Evolutionary conservation across 129 eudicot genomes (phyloP).

Genomic region (Centaurea solstitialis): DNA sequence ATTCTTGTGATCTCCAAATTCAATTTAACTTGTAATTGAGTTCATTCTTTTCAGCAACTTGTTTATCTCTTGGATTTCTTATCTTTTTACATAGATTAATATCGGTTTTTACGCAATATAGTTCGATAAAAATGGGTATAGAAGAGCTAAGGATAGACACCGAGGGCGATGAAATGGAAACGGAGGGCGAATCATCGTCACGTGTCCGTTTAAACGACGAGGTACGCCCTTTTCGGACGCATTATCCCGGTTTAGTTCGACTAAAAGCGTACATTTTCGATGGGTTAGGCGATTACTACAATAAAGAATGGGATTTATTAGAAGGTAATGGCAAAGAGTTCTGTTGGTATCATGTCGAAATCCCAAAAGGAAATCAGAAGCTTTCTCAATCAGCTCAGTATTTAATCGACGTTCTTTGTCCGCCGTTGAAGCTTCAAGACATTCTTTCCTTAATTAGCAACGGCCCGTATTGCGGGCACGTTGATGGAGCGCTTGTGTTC

Average conservation of each 20-base stretch:
- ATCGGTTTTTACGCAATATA: not conserved
- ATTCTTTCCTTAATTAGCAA: constrained; percentile 81
- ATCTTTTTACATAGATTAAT: not conserved
- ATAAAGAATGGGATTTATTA: constrained; percentile 87
- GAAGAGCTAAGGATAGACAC: constrained; percentile 22
- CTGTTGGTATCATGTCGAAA: constrained; percentile 98
- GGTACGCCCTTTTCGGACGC: constrained; percentile 28
- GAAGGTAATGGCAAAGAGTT: constrained; percentile 78
- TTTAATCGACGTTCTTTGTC: constrained; percentile 86
- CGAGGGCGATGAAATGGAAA: constrained; percentile 56
- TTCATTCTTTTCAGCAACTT: not conserved
- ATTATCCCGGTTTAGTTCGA: constrained; percentile 62
- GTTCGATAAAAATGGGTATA: constrained; percentile 23
- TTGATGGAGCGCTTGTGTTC: constrained; percentile 95
- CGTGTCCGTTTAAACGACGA: constrained; percentile 21
- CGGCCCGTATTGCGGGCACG: constrained; percentile 95
- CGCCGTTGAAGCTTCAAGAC: constrained; percentile 93
- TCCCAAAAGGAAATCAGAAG: constrained; percentile 81
- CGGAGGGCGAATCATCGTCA: constrained; percentile 43
- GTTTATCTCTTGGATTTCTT: not conserved
- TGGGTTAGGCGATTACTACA: constrained; percentile 84
- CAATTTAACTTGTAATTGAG: not conserved
- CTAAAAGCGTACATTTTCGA: constrained; percentile 84
- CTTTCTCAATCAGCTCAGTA: constrained; percentile 88
- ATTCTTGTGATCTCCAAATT: constrained; percentile 11